A percentile compares a stretch with the other conserved stretches of the same genome.
phyloP scores from a whole-genome alignment of 345 rosid genomes.

The Tarenaya hassleriana region DNA sequence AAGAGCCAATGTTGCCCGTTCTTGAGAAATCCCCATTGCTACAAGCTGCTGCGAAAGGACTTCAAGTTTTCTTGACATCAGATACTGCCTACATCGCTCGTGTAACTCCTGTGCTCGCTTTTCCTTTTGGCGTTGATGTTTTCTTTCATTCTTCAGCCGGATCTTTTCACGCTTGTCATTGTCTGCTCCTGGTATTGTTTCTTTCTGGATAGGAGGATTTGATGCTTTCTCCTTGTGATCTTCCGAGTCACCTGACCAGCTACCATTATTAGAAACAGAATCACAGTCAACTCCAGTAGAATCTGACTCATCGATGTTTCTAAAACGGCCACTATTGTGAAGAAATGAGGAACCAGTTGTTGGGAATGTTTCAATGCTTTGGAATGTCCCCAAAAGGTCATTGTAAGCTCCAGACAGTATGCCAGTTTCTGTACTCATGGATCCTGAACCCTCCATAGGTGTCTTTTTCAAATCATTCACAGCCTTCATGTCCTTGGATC shows the following conservation, averaged over 20 bases:
- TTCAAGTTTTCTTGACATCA: conserved; percentile 90
- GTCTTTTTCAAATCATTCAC: conserved; percentile 64
- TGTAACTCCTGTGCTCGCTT: conserved; percentile 85
- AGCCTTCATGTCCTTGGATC: conserved; percentile 71
- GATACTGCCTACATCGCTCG: conserved; percentile 67
- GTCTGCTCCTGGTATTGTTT: conserved; percentile 67
- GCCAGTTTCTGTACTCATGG: conserved; percentile 43
- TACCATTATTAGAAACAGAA: conserved; percentile 77
- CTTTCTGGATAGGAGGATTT: conserved; percentile 42
- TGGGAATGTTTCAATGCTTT: conserved; percentile 48
- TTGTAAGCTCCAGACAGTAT: conserved; percentile 65
- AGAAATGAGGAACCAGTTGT: conserved; percentile 43
- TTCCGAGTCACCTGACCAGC: conserved; percentile 98
- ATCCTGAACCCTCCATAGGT: conserved; percentile 44
- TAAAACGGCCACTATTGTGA: conserved; percentile 60
- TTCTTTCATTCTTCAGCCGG: conserved; percentile 85
- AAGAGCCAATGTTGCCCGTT: conserved; percentile 76
- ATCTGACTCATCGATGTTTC: conserved; percentile 72
- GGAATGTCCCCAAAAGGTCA: conserved; percentile 70
- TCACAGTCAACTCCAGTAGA: conserved; percentile 69
- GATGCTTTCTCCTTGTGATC: conserved; percentile 72
- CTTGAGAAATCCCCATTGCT: conserved; percentile 79
- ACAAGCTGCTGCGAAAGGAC: conserved; percentile 71
- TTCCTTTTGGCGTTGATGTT: conserved; percentile 93
- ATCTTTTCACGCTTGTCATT: conserved; percentile 81